Conservation (phyloP, 176 grass and related monocot species). For the Paspalum vaginatum region DNA sequence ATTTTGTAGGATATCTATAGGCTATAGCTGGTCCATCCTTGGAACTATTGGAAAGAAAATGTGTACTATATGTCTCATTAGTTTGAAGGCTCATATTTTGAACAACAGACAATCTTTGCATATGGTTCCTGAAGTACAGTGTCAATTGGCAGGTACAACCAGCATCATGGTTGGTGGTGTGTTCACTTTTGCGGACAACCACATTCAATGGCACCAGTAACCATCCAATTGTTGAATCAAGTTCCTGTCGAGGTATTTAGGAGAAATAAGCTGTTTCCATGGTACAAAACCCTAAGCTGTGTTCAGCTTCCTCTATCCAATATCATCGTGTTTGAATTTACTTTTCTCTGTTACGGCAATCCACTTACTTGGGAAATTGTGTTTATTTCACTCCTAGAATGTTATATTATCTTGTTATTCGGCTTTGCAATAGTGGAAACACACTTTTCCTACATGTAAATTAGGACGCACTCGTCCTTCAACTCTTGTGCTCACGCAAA, state of each 20-base stretch:
- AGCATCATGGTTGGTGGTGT: conserved; percentile 26
- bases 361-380: neutral
- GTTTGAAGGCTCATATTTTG: neutral
- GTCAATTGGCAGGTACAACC: conserved; percentile 34
- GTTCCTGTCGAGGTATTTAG: conserved; percentile 31
- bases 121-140: conserved; percentile 33
- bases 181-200: conserved; percentile 48
- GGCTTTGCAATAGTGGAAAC: no score
- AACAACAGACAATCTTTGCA: conserved; percentile 15
- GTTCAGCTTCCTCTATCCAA: neutral
- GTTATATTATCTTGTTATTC: neutral
- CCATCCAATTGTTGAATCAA: conserved; percentile 25
- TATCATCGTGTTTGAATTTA: neutral
- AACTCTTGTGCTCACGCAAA: no score
- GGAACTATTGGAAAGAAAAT: neutral
- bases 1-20: no score
- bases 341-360: neutral
- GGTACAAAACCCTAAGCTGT: conserved; percentile 29
- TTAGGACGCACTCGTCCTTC: no score
- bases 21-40: neutral
- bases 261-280: conserved; percentile 32
- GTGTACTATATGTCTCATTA: neutral
- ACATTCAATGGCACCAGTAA: conserved; percentile 45
- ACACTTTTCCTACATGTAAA: no score
- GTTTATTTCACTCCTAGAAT: neutral